phyloP scores from a whole-genome alignment of 371 early-diverging fungal species.

The Rhizopus delemar region DNA sequence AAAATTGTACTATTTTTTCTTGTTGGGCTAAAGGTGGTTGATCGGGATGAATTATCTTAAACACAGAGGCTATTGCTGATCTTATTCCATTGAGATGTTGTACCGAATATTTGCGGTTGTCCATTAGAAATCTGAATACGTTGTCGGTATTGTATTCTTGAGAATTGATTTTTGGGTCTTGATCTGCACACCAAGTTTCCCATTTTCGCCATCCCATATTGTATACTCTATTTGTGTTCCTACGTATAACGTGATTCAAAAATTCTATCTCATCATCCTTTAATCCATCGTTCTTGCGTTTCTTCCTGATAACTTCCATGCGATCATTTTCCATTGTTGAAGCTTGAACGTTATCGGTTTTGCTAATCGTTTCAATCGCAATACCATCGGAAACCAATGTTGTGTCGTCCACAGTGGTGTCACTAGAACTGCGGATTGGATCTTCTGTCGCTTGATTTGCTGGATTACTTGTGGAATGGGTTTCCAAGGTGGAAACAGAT shows the following conservation, averaged over 20 bases:
- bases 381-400: slow-evolving; percentile 22
- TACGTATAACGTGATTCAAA: neutral
- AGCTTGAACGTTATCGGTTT: slow-evolving; percentile 4
- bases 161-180: neutral
- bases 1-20: neutral
- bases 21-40: slow-evolving; percentile 1
- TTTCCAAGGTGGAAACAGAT: slow-evolving; percentile 34
- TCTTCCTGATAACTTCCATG: slow-evolving; percentile 12
- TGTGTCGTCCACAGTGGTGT: slow-evolving; percentile 28
- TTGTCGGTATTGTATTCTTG: too few relatives aligned
- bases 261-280: neutral
- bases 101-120: neutral
- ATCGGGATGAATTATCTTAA: neutral
- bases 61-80: slow-evolving; percentile 5
- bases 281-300: neutral
- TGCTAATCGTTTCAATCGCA: neutral
- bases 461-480: slow-evolving; percentile 22
- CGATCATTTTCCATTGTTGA: slow-evolving; percentile 4
- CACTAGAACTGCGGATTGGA: slow-evolving; percentile 13
- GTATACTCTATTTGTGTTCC: neutral
- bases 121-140: slow-evolving; percentile 1
- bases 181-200: neutral
- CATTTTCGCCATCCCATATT: neutral
- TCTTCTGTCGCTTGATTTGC: slow-evolving; percentile 17
- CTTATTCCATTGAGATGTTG: neutral